Base-by-base conservation (phyloP, 2,329 filamentous ascomycete genomes). In the Lachnellula subtilissima region DNA sequence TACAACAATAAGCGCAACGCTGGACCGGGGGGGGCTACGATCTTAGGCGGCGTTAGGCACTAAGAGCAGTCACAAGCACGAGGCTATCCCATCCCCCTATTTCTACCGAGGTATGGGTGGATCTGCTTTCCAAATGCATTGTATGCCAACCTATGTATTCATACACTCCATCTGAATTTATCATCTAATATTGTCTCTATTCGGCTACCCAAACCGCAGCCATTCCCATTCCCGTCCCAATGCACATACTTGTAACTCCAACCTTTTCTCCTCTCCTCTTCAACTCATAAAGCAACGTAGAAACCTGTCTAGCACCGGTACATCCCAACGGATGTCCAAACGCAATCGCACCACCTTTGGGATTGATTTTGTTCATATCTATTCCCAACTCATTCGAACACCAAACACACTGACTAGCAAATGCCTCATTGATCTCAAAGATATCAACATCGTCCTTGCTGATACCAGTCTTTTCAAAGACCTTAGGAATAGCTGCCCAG, bases 351-450 rank as follows among this genome's bases (percentile, higher is more conserved):
- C 93, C 93, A 63, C 93, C 94, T 82, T 97, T 96, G 67, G 93
- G 93, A 78, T 97, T 97, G 70, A 99, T 85, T 83, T 97, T 97
- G 63, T 89, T 86, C 59, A 80, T 71, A 52, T 91, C 88, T 28
- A 99, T 76, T 46, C 87, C 87, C 22, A 99, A 83, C 78, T 97
- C 86, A 68, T 94, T 89, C 61, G 89, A 84, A 74, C 91, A 97
- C 88, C 89, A 97, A 64, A 97, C 74, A 74, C 91, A 96, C 81
- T 97, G 93, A 61, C 85, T 89, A 35, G 94, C 94, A 73, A 99
- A 99, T 1, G 94, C 94, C 82, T 99, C 94, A 79, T 99, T 99
- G 81, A 99, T 97, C 83, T 99, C 94, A 70, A 84, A 97, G 70
- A 97, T 93, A 72, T 97, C 94, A 32, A 99, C 91, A 65, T 97